These are phyloP conservation scores for Haplographium delicatum DNA, from an alignment of 495 filamentous ascomycete genomes.

Conservation along the genomic window DNA sequence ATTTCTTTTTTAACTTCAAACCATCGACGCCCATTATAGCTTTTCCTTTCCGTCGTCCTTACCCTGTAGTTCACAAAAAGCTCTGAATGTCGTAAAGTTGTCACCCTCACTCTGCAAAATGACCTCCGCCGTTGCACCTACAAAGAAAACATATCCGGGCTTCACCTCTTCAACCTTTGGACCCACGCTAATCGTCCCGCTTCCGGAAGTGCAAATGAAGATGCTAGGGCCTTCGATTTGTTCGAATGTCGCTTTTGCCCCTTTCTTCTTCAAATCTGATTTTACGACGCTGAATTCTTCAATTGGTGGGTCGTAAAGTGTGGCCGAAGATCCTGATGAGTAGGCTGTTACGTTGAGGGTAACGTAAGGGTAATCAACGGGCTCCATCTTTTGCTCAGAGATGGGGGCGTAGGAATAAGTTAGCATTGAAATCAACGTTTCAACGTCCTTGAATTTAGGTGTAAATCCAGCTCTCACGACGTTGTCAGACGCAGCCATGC, in stretches of 20 bases:
- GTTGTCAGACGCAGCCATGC: constrained; percentile 97
- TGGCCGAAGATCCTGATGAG: constrained; percentile 58
- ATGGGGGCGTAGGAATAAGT: constrained; percentile 94
- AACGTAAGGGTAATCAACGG: constrained; percentile 75
- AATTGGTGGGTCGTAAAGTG: constrained; percentile 91
- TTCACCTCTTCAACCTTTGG: constrained; percentile 66
- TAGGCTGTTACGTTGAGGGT: constrained; percentile 75
- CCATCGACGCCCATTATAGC: constrained; percentile 6
- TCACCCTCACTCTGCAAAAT: constrained; percentile 63
- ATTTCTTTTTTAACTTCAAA: background rate
- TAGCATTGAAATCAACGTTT: constrained; percentile 84
- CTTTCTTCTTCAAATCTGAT: constrained; percentile 62
- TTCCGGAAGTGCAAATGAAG: constrained; percentile 79
- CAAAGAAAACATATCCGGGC: constrained; percentile 84
- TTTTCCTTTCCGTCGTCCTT: constrained; percentile 28
- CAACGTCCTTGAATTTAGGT: constrained; percentile 95
- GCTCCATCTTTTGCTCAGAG: constrained; percentile 86
- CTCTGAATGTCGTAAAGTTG: constrained; percentile 84
- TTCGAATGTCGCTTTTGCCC: constrained; percentile 81
- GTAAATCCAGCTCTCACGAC: constrained; percentile 97
- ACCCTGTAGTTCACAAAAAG: constrained; percentile 81
- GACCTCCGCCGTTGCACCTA: constrained; percentile 84
- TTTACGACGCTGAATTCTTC: constrained; percentile 93
- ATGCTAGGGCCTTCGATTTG: constrained; percentile 85
- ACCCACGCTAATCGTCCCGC: constrained; percentile 79